Evolutionary conservation across 2,329 filamentous ascomycete species (phyloP).

Genomic region (Parastagonospora nodorum): DNA sequence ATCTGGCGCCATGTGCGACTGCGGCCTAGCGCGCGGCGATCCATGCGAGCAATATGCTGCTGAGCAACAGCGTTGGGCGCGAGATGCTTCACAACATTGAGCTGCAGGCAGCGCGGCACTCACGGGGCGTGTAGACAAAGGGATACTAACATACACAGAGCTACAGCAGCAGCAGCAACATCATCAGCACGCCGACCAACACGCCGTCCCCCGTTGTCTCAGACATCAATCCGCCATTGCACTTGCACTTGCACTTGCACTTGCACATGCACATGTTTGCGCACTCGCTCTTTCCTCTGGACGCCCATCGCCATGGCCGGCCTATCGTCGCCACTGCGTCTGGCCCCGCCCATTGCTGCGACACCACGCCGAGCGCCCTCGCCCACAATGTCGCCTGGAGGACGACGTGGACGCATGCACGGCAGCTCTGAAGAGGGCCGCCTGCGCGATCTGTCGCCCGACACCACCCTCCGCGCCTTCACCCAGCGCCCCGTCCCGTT

Average conservation of each 20-base stretch:
- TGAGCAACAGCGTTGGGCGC: slow-evolving; percentile 9
- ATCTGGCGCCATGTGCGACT: slow-evolving; percentile 8
- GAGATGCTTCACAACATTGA: slow-evolving; percentile 17
- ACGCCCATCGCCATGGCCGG: slow-evolving; percentile 30
- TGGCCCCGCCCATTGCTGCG: slow-evolving; percentile 29
- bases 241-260: slow-evolving; percentile 23
- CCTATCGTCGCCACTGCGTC: slow-evolving; percentile 36
- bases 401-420: slow-evolving; percentile 30
- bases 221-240: slow-evolving; percentile 11
- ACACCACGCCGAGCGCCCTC: slow-evolving; percentile 40
- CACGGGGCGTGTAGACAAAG: slow-evolving; percentile 10
- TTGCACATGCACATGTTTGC: slow-evolving; percentile 6
- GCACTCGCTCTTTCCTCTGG: slow-evolving; percentile 19
- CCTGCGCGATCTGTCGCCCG: slow-evolving; percentile 47
- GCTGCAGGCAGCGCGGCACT: slow-evolving; percentile 20
- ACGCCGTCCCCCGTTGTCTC: slow-evolving; percentile 1
- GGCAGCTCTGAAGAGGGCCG: slow-evolving; percentile 38
- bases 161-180: slow-evolving; percentile 11
- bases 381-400: slow-evolving; percentile 41
- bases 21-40: slow-evolving; percentile 11
- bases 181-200: not conserved
- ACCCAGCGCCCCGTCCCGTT: slow-evolving; percentile 51
- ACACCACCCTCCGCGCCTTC: slow-evolving; percentile 49
- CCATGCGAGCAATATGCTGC: slow-evolving; percentile 11
- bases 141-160: slow-evolving; percentile 24